These are phyloP conservation scores for Pseudopediastrum boryanum DNA, from an alignment of 139 green algal species.

Conservation along the genomic window DNA sequence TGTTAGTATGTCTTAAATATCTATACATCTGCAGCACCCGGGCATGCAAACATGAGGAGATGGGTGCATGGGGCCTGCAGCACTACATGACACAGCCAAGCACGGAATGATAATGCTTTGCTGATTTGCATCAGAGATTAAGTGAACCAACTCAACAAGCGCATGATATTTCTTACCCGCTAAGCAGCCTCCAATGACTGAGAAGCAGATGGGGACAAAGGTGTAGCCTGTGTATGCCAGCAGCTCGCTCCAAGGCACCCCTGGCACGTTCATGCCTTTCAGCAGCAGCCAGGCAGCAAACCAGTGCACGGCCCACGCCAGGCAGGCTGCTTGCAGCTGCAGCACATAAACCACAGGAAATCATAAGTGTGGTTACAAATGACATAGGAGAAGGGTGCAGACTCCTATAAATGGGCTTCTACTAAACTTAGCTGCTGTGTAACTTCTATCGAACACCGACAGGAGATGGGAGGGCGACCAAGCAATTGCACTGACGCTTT, in stretches of 20 bases:
- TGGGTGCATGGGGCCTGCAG: not conserved
- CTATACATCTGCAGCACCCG: too few species aligned
- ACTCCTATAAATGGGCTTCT: too few species aligned
- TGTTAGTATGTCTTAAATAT: not conserved
- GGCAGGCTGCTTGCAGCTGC: slow-evolving; percentile 53
- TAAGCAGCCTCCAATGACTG: slow-evolving; percentile 39
- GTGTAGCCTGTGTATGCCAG: slow-evolving; percentile 86
- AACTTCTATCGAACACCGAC: too few species aligned
- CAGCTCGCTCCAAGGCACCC: slow-evolving; percentile 83
- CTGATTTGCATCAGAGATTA: not conserved
- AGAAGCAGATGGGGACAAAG: slow-evolving; percentile 68
- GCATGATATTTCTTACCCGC: slow-evolving; percentile 17
- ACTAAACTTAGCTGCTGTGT: too few species aligned
- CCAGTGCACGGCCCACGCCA: slow-evolving; percentile 78
- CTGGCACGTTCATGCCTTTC: slow-evolving; percentile 59
- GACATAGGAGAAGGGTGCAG: too few species aligned
- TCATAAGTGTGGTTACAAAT: too few species aligned
- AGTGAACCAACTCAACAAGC: not conserved
- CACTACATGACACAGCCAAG: not conserved
- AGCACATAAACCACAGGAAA: too few species aligned
- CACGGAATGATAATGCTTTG: not conserved
- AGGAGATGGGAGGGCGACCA: too few species aligned
- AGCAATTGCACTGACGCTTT: too few species aligned
- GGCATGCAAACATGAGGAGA: not conserved
- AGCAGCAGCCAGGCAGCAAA: slow-evolving; percentile 60